Percentiles rank a stretch among this genome's conserved stretches.
These are phyloP conservation scores for Kandelia obovata DNA, from an alignment of 345 rosid genomes.

Conservation along the genomic window DNA sequence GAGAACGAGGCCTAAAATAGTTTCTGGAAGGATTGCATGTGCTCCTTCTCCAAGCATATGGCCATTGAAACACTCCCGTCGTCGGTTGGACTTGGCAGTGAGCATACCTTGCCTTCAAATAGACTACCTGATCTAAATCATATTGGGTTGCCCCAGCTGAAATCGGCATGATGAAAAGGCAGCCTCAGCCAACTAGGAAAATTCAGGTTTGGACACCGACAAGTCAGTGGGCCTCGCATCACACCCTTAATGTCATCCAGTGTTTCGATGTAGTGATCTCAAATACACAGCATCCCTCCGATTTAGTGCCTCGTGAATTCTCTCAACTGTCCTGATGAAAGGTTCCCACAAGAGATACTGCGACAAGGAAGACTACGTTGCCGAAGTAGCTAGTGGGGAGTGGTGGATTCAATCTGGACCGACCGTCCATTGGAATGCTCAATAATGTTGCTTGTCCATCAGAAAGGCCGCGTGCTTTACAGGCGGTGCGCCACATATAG, in stretches of 20 bases:
- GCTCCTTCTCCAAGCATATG: conserved; percentile 18
- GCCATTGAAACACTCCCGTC: conserved; percentile 1
- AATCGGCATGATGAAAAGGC: conserved; percentile 14
- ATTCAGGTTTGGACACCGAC: neutral
- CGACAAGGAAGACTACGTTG: neutral
- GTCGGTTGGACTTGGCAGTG: neutral
- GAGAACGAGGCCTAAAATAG: conserved; percentile 8
- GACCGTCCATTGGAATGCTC: neutral
- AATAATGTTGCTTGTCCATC: conserved; percentile 9
- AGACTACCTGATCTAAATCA: neutral
- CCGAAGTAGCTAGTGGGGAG: conserved; percentile 6
- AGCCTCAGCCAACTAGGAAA: neutral
- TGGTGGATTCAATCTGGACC: conserved; percentile 12
- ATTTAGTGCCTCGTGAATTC: neutral
- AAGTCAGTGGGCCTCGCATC: neutral
- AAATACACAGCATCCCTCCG: conserved; percentile 13
- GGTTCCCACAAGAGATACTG: conserved; percentile 1
- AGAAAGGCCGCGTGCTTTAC: conserved; percentile 8
- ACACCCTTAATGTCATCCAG: neutral
- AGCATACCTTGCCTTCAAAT: neutral
- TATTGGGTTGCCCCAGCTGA: conserved; percentile 8
- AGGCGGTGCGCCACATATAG: conserved; percentile 22
- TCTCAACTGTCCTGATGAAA: neutral
- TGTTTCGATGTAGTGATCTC: conserved; percentile 8
- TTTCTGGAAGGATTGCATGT: conserved; percentile 17